These are phyloP conservation scores for Gossypium turneri DNA, from an alignment of 345 rosid genomes.

Conservation along the genomic window DNA sequence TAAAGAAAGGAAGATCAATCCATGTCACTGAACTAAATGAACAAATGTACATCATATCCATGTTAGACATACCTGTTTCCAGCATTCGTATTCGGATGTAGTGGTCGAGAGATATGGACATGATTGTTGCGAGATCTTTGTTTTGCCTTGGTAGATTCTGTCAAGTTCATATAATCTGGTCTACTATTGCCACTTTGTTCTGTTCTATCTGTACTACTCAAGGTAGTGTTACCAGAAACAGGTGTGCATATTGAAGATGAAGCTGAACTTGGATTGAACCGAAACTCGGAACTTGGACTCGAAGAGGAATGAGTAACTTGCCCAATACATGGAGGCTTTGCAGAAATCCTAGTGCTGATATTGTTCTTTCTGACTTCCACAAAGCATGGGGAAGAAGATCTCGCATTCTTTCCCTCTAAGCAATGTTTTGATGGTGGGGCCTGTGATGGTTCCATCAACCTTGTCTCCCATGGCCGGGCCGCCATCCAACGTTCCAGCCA, in stretches of 20 bases:
- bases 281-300: constrained; percentile 66
- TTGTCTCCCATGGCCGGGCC: constrained; percentile 86
- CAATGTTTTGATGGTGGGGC: constrained; percentile 36
- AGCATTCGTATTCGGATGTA: constrained; percentile 16
- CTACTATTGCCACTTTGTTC: constrained; percentile 42
- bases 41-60: not conserved
- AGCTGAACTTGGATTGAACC: constrained; percentile 61
- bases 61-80: no score
- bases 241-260: constrained; percentile 76
- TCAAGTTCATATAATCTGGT: constrained; percentile 80
- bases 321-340: constrained; percentile 49
- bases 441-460: constrained; percentile 65
- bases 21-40: not conserved
- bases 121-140: constrained; percentile 28
- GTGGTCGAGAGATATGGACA: constrained; percentile 44
- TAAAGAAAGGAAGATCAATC: no score
- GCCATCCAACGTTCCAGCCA: constrained; percentile 99
- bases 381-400: constrained; percentile 42
- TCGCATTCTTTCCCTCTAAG: constrained; percentile 28
- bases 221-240: constrained; percentile 47
- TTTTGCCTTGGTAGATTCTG: constrained; percentile 83
- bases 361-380: constrained; percentile 69
- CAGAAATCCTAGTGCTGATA: constrained; percentile 65
- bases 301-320: constrained; percentile 52
- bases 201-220: constrained; percentile 48